phyloP scores from a whole-genome alignment of 176 grass and related monocot genomes.

The Eragrostis nindensis region DNA sequence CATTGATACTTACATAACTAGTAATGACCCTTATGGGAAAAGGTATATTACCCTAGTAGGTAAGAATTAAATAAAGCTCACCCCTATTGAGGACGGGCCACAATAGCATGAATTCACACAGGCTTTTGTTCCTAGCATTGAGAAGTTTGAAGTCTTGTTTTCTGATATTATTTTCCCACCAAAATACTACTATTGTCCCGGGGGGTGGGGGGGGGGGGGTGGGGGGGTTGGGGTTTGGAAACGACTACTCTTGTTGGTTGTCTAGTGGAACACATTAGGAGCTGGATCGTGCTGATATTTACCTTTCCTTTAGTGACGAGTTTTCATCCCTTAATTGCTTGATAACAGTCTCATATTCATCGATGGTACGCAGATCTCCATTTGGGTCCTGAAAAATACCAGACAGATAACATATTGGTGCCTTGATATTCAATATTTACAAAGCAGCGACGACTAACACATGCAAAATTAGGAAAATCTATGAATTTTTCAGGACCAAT shows the following conservation, averaged over 20 bases:
- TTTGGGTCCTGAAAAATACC: slow-evolving; percentile 50
- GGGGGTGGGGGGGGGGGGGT: too few species aligned
- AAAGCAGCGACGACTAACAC: slow-evolving; percentile 11
- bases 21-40: background rate
- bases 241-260: background rate
- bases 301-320: slow-evolving; percentile 76
- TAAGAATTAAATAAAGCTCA: background rate
- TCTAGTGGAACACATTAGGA: slow-evolving; percentile 24
- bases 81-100: background rate
- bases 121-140: background rate
- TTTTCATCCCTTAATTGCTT: slow-evolving; percentile 82
- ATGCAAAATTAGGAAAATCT: slow-evolving; percentile 25
- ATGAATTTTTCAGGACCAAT: too few species aligned
- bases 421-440: slow-evolving; percentile 2
- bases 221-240: too few species aligned
- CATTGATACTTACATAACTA: too few species aligned
- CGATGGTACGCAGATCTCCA: slow-evolving; percentile 15
- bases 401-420: slow-evolving; percentile 1
- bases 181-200: too few species aligned
- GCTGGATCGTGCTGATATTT: slow-evolving; percentile 30
- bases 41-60: background rate
- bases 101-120: background rate
- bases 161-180: background rate
- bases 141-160: background rate
- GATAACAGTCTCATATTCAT: slow-evolving; percentile 48